Evolutionary conservation across 805 yeast species (phyloP).

Genomic region (Ogataea allantospora): DNA sequence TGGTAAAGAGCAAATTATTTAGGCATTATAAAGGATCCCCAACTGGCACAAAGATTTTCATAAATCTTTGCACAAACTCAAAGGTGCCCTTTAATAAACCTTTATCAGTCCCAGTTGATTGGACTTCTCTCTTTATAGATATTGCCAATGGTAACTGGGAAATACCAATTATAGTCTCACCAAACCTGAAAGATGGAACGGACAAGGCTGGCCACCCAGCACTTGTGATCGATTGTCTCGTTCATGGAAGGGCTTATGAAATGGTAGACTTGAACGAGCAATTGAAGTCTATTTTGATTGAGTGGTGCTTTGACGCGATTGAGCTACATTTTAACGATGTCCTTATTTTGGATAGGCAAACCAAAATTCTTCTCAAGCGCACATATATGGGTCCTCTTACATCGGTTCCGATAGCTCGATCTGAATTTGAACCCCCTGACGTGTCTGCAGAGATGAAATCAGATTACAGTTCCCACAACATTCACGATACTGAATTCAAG

Average conservation of each 20-base stretch:
- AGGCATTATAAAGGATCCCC: conserved; percentile 30
- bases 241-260: conserved; percentile 58
- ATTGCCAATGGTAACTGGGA: conserved; percentile 79
- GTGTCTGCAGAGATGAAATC: background rate
- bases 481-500: no score
- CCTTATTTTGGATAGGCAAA: conserved; percentile 59
- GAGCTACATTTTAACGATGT: conserved; percentile 39
- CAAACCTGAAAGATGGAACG: conserved; percentile 44
- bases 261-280: conserved; percentile 62
- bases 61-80: conserved; percentile 69
- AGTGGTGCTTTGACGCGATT: conserved; percentile 81
- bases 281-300: conserved; percentile 63
- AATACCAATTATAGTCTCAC: conserved; percentile 74
- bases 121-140: conserved; percentile 56
- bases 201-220: conserved; percentile 73
- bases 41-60: conserved; percentile 62
- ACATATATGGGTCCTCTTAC: conserved; percentile 52
- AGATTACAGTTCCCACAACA: background rate
- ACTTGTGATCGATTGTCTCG: conserved; percentile 75
- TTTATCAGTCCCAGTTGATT: conserved; percentile 41
- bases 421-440: background rate
- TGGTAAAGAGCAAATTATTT: conserved; percentile 59
- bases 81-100: conserved; percentile 61
- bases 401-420: background rate
- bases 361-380: conserved; percentile 66